Base-by-base conservation (phyloP, 2,329 filamentous ascomycete species). In the Cytospora chrysosperma region DNA sequence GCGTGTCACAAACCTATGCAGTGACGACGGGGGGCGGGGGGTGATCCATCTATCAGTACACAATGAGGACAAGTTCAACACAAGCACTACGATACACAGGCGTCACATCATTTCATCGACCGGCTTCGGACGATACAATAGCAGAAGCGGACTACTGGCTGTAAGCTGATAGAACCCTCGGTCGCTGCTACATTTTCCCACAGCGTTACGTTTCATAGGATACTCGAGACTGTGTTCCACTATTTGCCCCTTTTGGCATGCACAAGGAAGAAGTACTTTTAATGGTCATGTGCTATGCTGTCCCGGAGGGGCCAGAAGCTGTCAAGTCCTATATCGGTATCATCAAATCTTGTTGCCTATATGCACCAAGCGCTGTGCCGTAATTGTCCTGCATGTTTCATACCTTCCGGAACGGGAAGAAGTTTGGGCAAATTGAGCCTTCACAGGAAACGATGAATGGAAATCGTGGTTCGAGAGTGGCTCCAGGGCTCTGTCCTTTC, bases 281-380 rank as follows among this genome's bases (percentile, higher is more conserved):
- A 19, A 12, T 2, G 13, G n/a, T 3, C 37, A 19, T n/a, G 4
- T n/a, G 17, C 37, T 17, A 40, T 40, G 37, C 6, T 40, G 19
- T 47, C n/a, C 43, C 3, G 1, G 2, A 47, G n/a, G n/a, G 43
- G n/a, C n/a, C 43, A 21, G 21, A 21, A n/a, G 40, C n/a, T n/a
- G 40, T 43, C 19, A n/a, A 9, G 13, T 43, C 40, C n/a, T 9
- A 24, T 12, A 12, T 2, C n/a, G 43, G n/a, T 24, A 5, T 24
- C 21, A 19, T 24, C 43, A 4, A 61, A 61, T 55, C 27, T 49
- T 34, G 59, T 43, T 61, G 59, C 59, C 59, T 61, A 53, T 37
- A 53, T 7, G 13, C 9, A 5, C 43, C 13, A 21, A 24, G 53
- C 51, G 59, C 53, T 61, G 51, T 27, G 27, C 13, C 54, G 57